Evolutionary conservation across 2,329 filamentous ascomycete species (phyloP).

Genomic region (Fusarium floridanum): DNA sequence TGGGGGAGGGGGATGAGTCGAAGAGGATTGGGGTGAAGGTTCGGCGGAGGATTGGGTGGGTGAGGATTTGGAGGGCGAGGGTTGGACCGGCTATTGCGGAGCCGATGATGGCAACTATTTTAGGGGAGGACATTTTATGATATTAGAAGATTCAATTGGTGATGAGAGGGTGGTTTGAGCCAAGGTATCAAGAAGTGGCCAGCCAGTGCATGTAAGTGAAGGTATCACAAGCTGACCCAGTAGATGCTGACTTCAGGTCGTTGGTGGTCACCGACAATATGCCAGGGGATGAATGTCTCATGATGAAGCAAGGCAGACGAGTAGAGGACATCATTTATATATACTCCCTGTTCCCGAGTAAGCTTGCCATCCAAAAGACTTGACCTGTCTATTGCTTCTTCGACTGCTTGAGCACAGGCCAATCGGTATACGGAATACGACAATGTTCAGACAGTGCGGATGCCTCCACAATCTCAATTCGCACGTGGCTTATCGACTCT

Average conservation of each 20-base stretch:
- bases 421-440: slow-evolving; percentile 1
- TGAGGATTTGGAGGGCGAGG: slow-evolving; percentile 36
- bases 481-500: slow-evolving; percentile 22
- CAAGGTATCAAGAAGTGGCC: not conserved
- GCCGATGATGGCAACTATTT: slow-evolving; percentile 36
- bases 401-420: not conserved
- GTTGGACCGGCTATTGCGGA: slow-evolving; percentile 36
- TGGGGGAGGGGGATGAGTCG: slow-evolving; percentile 30
- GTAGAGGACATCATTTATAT: not conserved
- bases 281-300: not conserved
- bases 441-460: slow-evolving; percentile 10
- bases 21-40: slow-evolving; percentile 30
- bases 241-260: not conserved
- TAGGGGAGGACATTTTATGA: slow-evolving; percentile 12
- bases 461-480: not conserved
- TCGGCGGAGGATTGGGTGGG: slow-evolving; percentile 26
- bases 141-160: not conserved
- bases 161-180: not conserved
- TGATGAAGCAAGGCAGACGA: not conserved
- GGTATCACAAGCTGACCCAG: not conserved
- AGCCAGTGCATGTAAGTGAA: not conserved
- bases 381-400: not conserved
- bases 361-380: not conserved
- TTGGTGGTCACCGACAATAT: not conserved
- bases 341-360: not conserved